phyloP scores from a whole-genome alignment of 768 basidiomycete species.

The Termitomyces sp. region DNA sequence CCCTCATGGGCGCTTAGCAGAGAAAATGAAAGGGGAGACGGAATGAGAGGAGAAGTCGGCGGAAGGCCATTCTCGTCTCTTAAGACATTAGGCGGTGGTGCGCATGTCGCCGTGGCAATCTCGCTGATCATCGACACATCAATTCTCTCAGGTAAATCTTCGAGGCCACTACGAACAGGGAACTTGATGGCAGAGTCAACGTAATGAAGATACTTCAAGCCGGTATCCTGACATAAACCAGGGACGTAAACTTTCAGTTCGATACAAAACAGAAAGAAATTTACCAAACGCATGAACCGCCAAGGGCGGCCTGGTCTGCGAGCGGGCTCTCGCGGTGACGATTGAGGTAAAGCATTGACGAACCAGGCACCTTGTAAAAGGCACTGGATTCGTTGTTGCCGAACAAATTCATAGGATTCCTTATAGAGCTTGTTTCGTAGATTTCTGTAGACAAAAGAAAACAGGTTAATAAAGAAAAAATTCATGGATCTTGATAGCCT shows the following conservation, averaged over 20 bases:
- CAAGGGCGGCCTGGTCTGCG: constrained; percentile 64
- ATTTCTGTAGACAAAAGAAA: constrained; percentile 41
- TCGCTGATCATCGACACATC: constrained; percentile 78
- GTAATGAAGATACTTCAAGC: constrained; percentile 77
- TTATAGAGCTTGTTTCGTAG: constrained; percentile 81
- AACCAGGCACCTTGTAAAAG: constrained; percentile 91
- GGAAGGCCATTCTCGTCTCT: constrained; percentile 59
- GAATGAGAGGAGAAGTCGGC: constrained; percentile 40
- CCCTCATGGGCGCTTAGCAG: constrained; percentile 65
- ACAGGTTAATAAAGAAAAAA: background rate
- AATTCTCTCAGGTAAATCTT: constrained; percentile 84
- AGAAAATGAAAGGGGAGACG: constrained; percentile 74
- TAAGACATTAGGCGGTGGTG: constrained; percentile 57
- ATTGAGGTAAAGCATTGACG: constrained; percentile 64
- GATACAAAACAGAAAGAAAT: constrained; percentile 4
- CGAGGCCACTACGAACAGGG: constrained; percentile 71
- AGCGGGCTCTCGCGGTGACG: constrained; percentile 42
- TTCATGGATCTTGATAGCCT: constrained; percentile 19
- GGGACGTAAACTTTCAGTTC: background rate
- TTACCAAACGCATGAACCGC: constrained; percentile 83
- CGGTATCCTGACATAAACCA: constrained; percentile 53
- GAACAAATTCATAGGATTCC: constrained; percentile 87
- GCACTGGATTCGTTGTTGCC: constrained; percentile 84
- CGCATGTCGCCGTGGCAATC: constrained; percentile 70
- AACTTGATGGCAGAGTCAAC: constrained; percentile 79